Evolutionary conservation across 2,329 filamentous ascomycete species (phyloP).

Genomic region (Fusarium incarnatum): DNA sequence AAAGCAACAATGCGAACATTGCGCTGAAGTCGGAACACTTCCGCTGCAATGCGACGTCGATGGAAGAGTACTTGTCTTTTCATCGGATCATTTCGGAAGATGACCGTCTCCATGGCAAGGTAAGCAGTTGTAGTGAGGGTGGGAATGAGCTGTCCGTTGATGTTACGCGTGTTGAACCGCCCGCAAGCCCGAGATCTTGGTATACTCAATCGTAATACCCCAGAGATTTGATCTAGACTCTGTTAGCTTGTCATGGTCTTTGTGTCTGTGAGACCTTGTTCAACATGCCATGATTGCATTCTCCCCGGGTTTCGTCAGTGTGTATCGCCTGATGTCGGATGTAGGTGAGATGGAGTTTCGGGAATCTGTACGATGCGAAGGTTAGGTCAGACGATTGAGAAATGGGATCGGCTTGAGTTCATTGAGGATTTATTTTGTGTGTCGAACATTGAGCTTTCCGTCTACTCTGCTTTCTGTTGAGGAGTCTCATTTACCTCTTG

Average conservation of each 20-base stretch:
- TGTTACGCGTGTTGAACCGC: not conserved
- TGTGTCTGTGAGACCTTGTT: not conserved
- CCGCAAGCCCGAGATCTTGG: not conserved
- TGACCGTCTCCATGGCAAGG: conserved; percentile 2
- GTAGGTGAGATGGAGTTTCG: conserved; percentile 19
- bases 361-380: conserved; percentile 30
- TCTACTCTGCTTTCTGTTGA: too few relatives aligned
- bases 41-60: not conserved
- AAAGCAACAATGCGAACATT: not conserved
- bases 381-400: not conserved
- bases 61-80: not conserved
- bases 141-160: not conserved
- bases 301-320: not conserved
- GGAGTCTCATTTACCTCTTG: too few relatives aligned
- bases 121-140: not conserved
- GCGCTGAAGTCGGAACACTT: conserved; percentile 3
- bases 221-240: conserved; percentile 1
- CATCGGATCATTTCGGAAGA: conserved; percentile 30
- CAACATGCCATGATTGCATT: conserved; percentile 21
- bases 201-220: not conserved
- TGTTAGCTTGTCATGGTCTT: not conserved
- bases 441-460: too few relatives aligned
- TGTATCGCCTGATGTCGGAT: conserved; percentile 26
- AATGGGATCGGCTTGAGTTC: not conserved
- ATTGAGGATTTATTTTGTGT: not conserved